Percentiles rank a stretch among this genome's conserved stretches.
phyloP scores from a whole-genome alignment of 176 grass and related monocot genomes.

The Echinochloa phyllopogon region DNA sequence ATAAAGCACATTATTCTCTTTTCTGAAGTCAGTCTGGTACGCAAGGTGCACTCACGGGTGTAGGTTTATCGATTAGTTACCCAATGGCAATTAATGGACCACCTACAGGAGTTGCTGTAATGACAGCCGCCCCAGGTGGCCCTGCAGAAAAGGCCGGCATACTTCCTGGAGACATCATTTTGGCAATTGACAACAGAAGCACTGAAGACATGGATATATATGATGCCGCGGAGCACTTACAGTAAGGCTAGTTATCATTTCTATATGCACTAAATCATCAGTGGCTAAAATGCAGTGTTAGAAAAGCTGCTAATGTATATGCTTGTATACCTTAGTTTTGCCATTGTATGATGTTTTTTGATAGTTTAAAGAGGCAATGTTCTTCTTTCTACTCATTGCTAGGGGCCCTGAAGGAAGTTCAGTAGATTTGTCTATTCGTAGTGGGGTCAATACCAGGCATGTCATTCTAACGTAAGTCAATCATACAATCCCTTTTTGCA shows the following conservation, averaged over 20 bases:
- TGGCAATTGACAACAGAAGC: conserved; percentile 74
- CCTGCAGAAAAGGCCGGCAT: conserved; percentile 92
- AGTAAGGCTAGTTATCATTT: conserved; percentile 53
- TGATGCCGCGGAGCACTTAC: conserved; percentile 81
- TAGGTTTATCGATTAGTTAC: conserved; percentile 90
- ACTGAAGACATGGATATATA: conserved; percentile 97
- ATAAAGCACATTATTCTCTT: conserved; percentile 55
- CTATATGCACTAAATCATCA: not conserved
- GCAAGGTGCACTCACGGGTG: conserved; percentile 90
- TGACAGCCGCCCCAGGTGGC: conserved; percentile 80
- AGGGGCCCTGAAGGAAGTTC: conserved; percentile 93
- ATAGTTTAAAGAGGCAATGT: not conserved
- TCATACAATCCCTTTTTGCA: not conserved
- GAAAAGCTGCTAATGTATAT: conserved; percentile 8
- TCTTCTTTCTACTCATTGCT: conserved; percentile 19
- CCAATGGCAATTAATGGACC: conserved; percentile 68
- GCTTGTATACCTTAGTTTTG: conserved; percentile 24
- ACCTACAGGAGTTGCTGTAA: conserved; percentile 73
- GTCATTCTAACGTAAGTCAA: conserved; percentile 68
- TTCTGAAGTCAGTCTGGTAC: conserved; percentile 97
- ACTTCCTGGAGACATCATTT: conserved; percentile 80
- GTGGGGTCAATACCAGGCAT: conserved; percentile 63
- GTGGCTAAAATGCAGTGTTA: conserved; percentile 1
- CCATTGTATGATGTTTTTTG: not conserved
- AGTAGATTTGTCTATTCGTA: conserved; percentile 79